Conservation (phyloP, 768 basidiomycete species). For the Crucibulum laeve region DNA sequence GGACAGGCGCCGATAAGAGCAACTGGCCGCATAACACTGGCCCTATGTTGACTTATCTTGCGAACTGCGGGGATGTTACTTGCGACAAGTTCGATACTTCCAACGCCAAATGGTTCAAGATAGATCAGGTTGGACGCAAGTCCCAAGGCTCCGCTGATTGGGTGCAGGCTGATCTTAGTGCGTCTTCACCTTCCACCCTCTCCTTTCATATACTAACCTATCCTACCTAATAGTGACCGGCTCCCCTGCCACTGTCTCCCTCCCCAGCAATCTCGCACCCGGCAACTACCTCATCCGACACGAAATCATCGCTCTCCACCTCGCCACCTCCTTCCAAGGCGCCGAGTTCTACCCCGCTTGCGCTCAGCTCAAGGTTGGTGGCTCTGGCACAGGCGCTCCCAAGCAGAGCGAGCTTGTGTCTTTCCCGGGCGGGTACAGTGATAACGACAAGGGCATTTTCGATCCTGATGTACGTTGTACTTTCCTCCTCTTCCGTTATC, state of each 20-base stretch:
- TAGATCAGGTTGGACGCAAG: constrained; percentile 46
- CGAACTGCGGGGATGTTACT: constrained; percentile 49
- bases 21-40: constrained; percentile 53
- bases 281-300: constrained; percentile 77
- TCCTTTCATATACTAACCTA: neutral
- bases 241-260: constrained; percentile 28
- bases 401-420: constrained; percentile 45
- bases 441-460: constrained; percentile 68
- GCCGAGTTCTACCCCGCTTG: constrained; percentile 84
- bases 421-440: constrained; percentile 71
- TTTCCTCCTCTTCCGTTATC: neutral
- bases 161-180: constrained; percentile 53
- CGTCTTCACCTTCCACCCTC: constrained; percentile 15
- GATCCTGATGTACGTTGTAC: constrained; percentile 35
- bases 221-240: constrained; percentile 29
- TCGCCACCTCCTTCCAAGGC: constrained; percentile 49
- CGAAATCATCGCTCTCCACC: constrained; percentile 77
- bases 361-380: constrained; percentile 50
- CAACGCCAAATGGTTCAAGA: constrained; percentile 72
- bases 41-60: constrained; percentile 73
- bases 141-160: constrained; percentile 36
- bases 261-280: constrained; percentile 50
- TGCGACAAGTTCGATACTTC: constrained; percentile 60
- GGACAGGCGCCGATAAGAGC: constrained; percentile 43
- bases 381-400: constrained; percentile 48